Conservation (phyloP, 2,329 filamentous ascomycete genomes). For the Annulohypoxylon truncatum region DNA sequence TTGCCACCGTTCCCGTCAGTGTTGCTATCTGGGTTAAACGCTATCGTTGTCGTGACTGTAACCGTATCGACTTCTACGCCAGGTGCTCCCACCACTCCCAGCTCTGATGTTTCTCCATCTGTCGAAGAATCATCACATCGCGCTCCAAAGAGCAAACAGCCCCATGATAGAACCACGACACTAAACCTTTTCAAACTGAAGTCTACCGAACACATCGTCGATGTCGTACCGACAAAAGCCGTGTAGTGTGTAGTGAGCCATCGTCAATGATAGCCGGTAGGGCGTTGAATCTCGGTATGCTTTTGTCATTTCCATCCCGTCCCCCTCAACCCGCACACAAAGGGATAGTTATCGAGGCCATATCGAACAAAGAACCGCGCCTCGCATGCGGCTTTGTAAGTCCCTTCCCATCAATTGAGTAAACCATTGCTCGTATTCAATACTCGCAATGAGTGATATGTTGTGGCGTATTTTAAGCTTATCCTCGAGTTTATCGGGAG, state of each 20-base stretch:
- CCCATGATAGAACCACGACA: constrained; percentile 38
- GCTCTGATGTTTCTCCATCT: constrained; percentile 28
- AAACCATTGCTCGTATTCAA: constrained; percentile 38
- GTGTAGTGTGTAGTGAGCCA: constrained; percentile 33
- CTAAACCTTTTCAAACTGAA: constrained; percentile 38
- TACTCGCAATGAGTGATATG: background rate
- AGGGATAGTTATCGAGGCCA: constrained; percentile 35
- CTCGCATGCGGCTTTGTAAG: constrained; percentile 43
- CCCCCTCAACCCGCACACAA: constrained; percentile 41
- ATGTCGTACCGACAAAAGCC: constrained; percentile 32
- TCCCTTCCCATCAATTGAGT: constrained; percentile 39
- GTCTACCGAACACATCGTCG: constrained; percentile 33
- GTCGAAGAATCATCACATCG: constrained; percentile 29
- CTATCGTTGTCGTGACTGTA: constrained; percentile 47
- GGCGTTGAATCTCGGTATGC: constrained; percentile 14
- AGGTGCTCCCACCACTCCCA: constrained; percentile 39
- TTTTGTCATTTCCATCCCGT: constrained; percentile 40
- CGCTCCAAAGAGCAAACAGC: constrained; percentile 35
- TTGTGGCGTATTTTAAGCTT: background rate
- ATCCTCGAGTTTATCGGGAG: constrained; percentile 1
- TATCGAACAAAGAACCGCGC: constrained; percentile 42
- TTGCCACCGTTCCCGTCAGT: background rate
- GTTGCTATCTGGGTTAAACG: constrained; percentile 40
- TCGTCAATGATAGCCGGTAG: constrained; percentile 22
- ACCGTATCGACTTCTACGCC: constrained; percentile 36